Evolutionary conservation across 352 stramenopile genomes (phyloP).

Genomic region (Discostella stelligera): DNA sequence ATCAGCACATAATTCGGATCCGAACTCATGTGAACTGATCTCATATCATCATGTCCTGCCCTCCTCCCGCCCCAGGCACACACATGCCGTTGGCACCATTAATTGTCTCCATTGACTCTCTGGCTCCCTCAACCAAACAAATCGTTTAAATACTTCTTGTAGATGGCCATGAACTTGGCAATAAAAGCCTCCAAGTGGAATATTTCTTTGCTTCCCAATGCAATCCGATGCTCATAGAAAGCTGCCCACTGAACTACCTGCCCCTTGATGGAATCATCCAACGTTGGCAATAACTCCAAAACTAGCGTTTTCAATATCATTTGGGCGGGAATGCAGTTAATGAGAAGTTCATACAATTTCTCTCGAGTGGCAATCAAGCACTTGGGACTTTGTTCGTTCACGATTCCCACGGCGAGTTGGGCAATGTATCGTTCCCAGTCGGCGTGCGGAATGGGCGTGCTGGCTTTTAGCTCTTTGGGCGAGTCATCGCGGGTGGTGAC

Average conservation of each 20-base stretch:
- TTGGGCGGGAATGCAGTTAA: slow-evolving; percentile 97
- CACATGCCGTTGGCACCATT: background rate
- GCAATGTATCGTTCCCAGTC: slow-evolving; percentile 98
- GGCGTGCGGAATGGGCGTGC: slow-evolving; percentile 56
- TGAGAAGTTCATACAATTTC: slow-evolving; percentile 98
- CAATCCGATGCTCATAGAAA: slow-evolving; percentile 94
- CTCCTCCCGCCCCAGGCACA: too few species aligned
- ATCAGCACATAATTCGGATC: too few species aligned
- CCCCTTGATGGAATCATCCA: slow-evolving; percentile 94
- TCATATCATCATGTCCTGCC: too few species aligned
- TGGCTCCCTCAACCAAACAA: slow-evolving; percentile 78
- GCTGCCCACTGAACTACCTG: slow-evolving; percentile 90
- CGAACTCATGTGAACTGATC: too few species aligned
- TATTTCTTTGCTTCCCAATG: slow-evolving; percentile 95
- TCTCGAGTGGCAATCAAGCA: slow-evolving; percentile 90
- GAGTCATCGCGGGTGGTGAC: slow-evolving; percentile 60
- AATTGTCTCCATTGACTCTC: background rate
- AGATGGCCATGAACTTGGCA: slow-evolving; percentile 98
- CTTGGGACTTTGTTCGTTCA: slow-evolving; percentile 92
- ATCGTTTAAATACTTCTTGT: slow-evolving; percentile 97
- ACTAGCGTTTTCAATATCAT: slow-evolving; percentile 92
- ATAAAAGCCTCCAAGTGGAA: slow-evolving; percentile 99
- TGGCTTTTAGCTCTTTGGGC: slow-evolving; percentile 34
- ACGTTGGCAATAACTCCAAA: slow-evolving; percentile 89
- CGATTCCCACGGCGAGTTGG: slow-evolving; percentile 91